Evolutionary conservation across 208 protist species (phyloP), one percentile per base, ranked within the genome.

Genomic region (Leishmania tropica): DNA sequence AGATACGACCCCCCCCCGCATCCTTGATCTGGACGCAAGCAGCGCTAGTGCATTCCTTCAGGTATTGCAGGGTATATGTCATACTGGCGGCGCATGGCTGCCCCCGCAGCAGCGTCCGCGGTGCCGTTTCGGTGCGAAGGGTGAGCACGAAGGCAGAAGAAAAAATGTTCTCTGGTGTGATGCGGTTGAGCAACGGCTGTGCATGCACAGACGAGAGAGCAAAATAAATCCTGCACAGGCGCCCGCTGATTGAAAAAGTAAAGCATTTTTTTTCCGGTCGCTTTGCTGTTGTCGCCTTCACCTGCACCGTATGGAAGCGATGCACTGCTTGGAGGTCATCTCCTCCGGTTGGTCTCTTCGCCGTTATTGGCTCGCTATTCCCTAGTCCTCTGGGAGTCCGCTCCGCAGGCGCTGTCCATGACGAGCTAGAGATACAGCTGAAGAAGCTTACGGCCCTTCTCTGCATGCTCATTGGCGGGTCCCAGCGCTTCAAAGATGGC

Each of bases 401-500:
- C 31, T 47, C 19, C 19, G 17, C 37, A 24, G 65, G 65, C 65
- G 21, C 19, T 42, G 28, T 17, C 40, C 3, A 74, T 21, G 68
- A 31, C 0, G 19, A 31, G 4, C 40, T 70, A 97, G 24, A 91
- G 53, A 81, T 96, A 97, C 51, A 90, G 60, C 83, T 97, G 92
- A 24, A 96, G 81, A 68, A 97, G 31, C 67, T 93, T 85, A 31
- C 94, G 81, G 17, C 90, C 92, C 68, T 91, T 89, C 45, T 94
- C 80, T 0, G 90, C 90, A 51, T 94, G 80, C 79, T 97, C 90
- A 74, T 97, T 85, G 1, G 83, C 90, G 40, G 81, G 84, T 0
- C 94, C 94, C 1, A 95, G 83, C 0, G 90, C 90, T 67, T 97
- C 94, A 68, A 97, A 95, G n/a, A 97, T 81, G 4, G 81, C 78